Evolutionary conservation across 495 filamentous ascomycete genomes (phyloP), one percentile per base, ranked within the genome.

Genomic region (Aspergillus homomorphus): DNA sequence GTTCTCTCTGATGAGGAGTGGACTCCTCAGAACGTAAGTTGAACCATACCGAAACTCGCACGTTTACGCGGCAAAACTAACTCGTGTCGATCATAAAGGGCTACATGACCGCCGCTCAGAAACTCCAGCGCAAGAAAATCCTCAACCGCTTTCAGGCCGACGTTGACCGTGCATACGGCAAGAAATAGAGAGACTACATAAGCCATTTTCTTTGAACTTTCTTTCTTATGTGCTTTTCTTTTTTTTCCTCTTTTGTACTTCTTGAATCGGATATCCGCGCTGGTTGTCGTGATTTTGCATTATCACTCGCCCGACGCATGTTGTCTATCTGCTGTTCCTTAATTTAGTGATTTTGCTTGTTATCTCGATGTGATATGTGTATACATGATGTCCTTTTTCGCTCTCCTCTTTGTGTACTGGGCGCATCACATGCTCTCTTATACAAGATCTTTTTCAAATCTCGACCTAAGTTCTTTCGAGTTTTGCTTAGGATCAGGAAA

Each of bases 1-100:
- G 91, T 96, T 6, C 70, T 98, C 68, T 89, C 91, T 1, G 92
- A 96, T 61, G 93, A 98, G 73, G 94, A 98, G 71, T 98, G 94
- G 94, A 97, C 89, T 23, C 89, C 94, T 51, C 89, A 95, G 53
- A 98, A 96, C 75, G 93, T 96, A 80, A 86, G 91, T 81, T 12
- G 30, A 26, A 57, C 7, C 21, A 38, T 12, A 12, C 12, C 2
- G 42, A 14, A 26, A 30, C 42, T 18, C 38, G 8, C 33, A 45
- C 3, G 38, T 1, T 57, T 46, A 8, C 59, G 21, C 12, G 26
- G 16, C 50, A 3, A 12, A 42, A 46, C 66, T 73, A 65, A 73
- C 63, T 38, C 12, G 8, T 38, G 6, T 38, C 2, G 23, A 33
- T 38, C 16, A 10, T 28, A 51, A 49, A 82, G 79, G 80, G 80